Conservation (phyloP, 2,329 filamentous ascomycete genomes). For the Apiospora arundinis region DNA sequence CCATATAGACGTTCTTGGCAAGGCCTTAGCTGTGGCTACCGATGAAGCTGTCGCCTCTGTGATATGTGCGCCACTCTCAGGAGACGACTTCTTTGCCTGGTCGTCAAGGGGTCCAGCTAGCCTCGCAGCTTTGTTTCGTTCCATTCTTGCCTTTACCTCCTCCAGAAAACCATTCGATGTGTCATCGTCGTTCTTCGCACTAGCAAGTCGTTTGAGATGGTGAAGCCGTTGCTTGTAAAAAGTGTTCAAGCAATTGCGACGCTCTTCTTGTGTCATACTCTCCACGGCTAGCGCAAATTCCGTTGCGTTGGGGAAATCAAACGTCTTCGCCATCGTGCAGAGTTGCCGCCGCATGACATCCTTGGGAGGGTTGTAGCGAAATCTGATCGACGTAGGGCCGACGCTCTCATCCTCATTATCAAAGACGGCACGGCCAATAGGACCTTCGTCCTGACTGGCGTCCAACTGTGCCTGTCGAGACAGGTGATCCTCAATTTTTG, state of each 20-base stretch:
- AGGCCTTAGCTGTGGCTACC: background rate
- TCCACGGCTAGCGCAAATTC: constrained; percentile 93
- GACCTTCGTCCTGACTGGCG: constrained; percentile 51
- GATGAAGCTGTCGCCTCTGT: background rate
- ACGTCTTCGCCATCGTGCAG: constrained; percentile 83
- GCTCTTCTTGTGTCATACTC: constrained; percentile 83
- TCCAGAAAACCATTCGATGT: background rate
- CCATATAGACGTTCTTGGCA: constrained; percentile 30
- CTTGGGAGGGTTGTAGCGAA: constrained; percentile 73
- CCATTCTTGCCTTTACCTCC: background rate
- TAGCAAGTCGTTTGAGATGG: constrained; percentile 41
- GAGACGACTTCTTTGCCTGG: background rate
- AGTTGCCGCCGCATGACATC: constrained; percentile 83
- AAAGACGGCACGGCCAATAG: constrained; percentile 62
- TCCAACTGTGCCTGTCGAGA: constrained; percentile 75
- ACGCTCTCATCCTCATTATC: constrained; percentile 47
- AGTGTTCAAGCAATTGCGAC: constrained; percentile 76
- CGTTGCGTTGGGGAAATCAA: constrained; percentile 76
- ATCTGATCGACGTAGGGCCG: constrained; percentile 40
- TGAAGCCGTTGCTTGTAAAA: constrained; percentile 78
- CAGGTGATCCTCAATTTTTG: constrained; percentile 87
- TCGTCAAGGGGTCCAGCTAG: background rate
- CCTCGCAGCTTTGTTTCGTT: background rate
- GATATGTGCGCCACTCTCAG: background rate
- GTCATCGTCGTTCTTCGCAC: constrained; percentile 21